Evolutionary conservation across 257 asterid species (phyloP), one percentile per base, ranked within the genome.

Genomic region (Penstemon newberryi): DNA sequence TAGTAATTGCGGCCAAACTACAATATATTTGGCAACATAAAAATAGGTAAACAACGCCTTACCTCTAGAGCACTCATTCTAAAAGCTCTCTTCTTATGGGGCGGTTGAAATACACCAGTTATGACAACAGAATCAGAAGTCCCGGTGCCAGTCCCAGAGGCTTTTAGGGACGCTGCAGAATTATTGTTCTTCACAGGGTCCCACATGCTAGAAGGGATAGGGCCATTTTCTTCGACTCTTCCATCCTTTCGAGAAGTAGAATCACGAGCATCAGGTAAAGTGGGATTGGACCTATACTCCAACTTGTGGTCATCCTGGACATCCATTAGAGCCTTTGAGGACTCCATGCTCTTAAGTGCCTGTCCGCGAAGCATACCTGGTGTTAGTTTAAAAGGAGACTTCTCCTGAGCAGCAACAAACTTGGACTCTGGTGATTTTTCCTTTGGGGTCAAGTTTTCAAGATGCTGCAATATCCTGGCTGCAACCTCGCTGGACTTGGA

Each of bases 51-150:
- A 39, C 44, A 60, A 52, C 71, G 57, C 71, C 5, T 50, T 73
- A 89, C 98, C 96, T 91, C 98, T 67, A 75, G 81, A 5, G 87
- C 89, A 67, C 82, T 85, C 87, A 88, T 90, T 84, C 80, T 80
- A 76, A 89, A 87, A 67, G 85, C 85, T 51, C 76, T 84, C 77
- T 74, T 89, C 86, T 81, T 83, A 56, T 73, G 85, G 65, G 91
- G 80, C 53, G 79, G 83, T 72, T 84, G 83, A 70, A 79, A 58
- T 52, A 73, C 71, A 65, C 74, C 79, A 73, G 68, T 68, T 67
- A 77, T 73, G 4, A 73, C 70, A 70, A 43, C 70, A 50, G 69
- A 54, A 55, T 73, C 78, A 7, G 82, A 67, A 60, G 65, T 58
- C 57, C 61, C 77, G 40, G 5, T 42, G 18, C n/a, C 65, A 36